Evolutionary conservation across 179 eudicot species (phyloP).

Genomic region (Pouteria campechiana): DNA sequence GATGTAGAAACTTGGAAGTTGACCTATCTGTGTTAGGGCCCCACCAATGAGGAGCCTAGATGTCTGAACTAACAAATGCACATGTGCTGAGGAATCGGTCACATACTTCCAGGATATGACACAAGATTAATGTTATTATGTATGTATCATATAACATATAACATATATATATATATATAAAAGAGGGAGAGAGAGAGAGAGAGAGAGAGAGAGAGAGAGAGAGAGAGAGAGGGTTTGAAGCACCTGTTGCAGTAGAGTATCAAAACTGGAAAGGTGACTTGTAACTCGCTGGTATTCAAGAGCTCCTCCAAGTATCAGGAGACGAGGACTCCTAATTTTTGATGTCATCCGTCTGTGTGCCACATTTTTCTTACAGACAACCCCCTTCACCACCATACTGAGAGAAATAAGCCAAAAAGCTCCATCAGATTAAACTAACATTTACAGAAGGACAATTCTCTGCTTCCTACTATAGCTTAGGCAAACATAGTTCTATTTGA

Average conservation of each 20-base stretch:
- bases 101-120: not conserved
- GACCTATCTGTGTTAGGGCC: no score
- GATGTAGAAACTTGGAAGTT: no score
- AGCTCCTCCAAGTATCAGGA: slow-evolving; percentile 95
- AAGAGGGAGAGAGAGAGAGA: slow-evolving; percentile 5
- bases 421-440: slow-evolving; percentile 3
- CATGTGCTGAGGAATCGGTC: no score
- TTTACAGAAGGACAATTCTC: not conserved
- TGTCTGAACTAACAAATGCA: no score
- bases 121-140: no score
- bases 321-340: slow-evolving; percentile 71
- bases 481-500: not conserved
- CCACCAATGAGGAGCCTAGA: no score
- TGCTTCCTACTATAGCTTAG: not conserved
- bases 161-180: slow-evolving; percentile 5
- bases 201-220: no score
- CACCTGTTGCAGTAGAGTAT: slow-evolving; percentile 98
- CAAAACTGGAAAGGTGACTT: slow-evolving; percentile 78
- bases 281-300: slow-evolving; percentile 95
- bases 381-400: slow-evolving; percentile 81
- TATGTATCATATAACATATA: no score
- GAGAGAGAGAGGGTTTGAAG: no score
- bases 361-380: slow-evolving; percentile 96
- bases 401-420: slow-evolving; percentile 8
- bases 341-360: slow-evolving; percentile 92